These are phyloP conservation scores for Monosporascus sp. DNA, from an alignment of 2,329 filamentous ascomycete species.

Conservation along the genomic window DNA sequence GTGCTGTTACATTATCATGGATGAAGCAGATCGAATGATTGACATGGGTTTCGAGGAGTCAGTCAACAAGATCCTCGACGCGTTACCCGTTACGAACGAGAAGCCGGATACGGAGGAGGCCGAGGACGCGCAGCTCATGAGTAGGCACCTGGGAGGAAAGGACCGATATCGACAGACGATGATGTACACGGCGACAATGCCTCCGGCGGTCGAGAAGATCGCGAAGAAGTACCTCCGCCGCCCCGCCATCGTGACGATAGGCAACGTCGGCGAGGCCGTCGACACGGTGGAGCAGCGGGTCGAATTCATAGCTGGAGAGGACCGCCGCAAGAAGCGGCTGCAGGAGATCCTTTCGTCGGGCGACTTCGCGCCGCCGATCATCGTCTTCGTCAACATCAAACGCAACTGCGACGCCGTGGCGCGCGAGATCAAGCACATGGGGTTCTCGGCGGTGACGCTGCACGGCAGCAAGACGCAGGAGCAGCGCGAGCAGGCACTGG, in stretches of 20 bases:
- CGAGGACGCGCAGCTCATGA: conserved; percentile 83
- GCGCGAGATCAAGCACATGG: conserved; percentile 89
- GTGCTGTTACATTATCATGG: conserved; percentile 98
- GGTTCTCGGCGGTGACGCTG: conserved; percentile 82
- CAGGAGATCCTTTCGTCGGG: conserved; percentile 77
- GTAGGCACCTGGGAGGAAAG: conserved; percentile 65
- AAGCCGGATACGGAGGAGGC: conserved; percentile 93
- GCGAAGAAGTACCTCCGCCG: conserved; percentile 94
- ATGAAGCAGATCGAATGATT: conserved; percentile 98
- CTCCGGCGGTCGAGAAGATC: conserved; percentile 83
- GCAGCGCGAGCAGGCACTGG: conserved; percentile 88
- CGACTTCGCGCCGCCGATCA: conserved; percentile 84
- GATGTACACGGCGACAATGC: conserved; percentile 99
- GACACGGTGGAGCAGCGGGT: conserved; percentile 97
- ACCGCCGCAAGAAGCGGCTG: conserved; percentile 95
- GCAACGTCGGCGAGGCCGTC: conserved; percentile 90
- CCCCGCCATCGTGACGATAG: conserved; percentile 90
- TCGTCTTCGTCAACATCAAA: conserved; percentile 99
- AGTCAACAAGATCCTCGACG: conserved; percentile 95
- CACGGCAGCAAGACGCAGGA: conserved; percentile 97
- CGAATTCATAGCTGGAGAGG: conserved; percentile 84
- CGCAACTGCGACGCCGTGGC: conserved; percentile 95
- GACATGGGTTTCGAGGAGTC: conserved; percentile 97
- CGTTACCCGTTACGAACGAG: conserved; percentile 85
- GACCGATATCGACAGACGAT: conserved; percentile 93